Base-by-base conservation (phyloP, 1,284 basidiomycete species). In the Spongispora temasekensis region DNA sequence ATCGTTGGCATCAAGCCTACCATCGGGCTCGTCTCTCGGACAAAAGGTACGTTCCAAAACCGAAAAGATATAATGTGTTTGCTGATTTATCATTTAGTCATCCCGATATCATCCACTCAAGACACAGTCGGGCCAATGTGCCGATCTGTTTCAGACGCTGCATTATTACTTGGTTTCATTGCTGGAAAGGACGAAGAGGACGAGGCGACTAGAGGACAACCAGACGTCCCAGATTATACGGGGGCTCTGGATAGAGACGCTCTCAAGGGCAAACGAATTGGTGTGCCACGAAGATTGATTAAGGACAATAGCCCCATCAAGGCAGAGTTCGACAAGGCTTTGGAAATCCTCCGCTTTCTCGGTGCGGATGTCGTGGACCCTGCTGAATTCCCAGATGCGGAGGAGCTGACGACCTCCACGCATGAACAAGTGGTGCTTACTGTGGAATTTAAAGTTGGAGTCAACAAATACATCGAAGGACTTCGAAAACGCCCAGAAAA, bases 1-100 rank as follows among this genome's bases (percentile, higher is more conserved):
- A 60, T 83, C 5, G 82, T 83, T 1, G 83, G 83, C 2, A 79
- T 84, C 57, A 83, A 83, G 67, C 82, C 83, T 2, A 83, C 81
- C 2, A 76, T 84, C 0, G 83, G 83, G 3, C 67, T 84, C 9
- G 83, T 81, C 2, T 82, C 79, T 31, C 73, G 83, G 27, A 77
- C 80, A 5, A 81, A 78, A 65, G 80, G 80, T 81, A 53, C 40
- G 0, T 23, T 52, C 2, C 19, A 17, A 7, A 3, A 25, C 7
- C 21, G 7, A 13, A 55, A 42, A 0, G 2, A 46, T 35, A 69
- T 59, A 15, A 23, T 48, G 27, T 12, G 8, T 8, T 28, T 17
- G 3, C 58, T 58, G 31, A 68, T 34, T 15, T 2, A 23, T 9
- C 50, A 50, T 30, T 5, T 59, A 82, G 81, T 84, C 23, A 77